These are phyloP conservation scores for Podospora tetraspora DNA, from an alignment of 495 filamentous ascomycete genomes.

Conservation along the genomic window DNA sequence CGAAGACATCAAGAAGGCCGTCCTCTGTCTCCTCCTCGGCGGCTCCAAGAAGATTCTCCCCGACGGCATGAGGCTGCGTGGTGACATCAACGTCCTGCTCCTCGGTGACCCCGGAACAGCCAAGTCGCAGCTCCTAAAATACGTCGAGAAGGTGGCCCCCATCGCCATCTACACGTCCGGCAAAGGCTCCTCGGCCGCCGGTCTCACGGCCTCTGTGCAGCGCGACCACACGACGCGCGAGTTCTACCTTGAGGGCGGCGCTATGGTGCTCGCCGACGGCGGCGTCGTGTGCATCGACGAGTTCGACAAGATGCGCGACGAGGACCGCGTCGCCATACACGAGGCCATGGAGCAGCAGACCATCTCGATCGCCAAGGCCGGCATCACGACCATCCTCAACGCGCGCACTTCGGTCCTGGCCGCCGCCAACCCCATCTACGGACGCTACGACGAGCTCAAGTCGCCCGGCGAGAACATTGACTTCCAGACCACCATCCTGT, in stretches of 20 bases:
- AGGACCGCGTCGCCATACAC: slow-evolving; percentile 97
- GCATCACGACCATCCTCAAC: slow-evolving; percentile 98
- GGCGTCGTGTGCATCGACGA: slow-evolving; percentile 99
- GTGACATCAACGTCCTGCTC: slow-evolving; percentile 96
- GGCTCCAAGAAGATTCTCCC: slow-evolving; percentile 98
- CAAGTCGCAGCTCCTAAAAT: slow-evolving; percentile 96
- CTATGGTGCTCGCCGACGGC: slow-evolving; percentile 97
- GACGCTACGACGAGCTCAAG: slow-evolving; percentile 96
- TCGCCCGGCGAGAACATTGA: slow-evolving; percentile 98
- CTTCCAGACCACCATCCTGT: slow-evolving; percentile 98
- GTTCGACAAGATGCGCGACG: slow-evolving; percentile 99
- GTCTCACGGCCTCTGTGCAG: slow-evolving; percentile 96
- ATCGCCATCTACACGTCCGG: slow-evolving; percentile 99
- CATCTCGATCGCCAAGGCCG: slow-evolving; percentile 98
- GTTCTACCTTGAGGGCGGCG: slow-evolving; percentile 97
- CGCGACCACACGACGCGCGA: slow-evolving; percentile 86
- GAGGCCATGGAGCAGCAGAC: slow-evolving; percentile 99
- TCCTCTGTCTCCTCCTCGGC: slow-evolving; percentile 88
- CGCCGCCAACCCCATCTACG: slow-evolving; percentile 96
- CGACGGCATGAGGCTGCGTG: slow-evolving; percentile 96
- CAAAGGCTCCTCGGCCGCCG: slow-evolving; percentile 96
- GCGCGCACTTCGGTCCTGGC: slow-evolving; percentile 92
- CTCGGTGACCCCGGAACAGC: slow-evolving; percentile 98
- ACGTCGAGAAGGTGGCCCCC: slow-evolving; percentile 92
- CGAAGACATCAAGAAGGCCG: slow-evolving; percentile 96